A percentile compares a stretch with the other conserved stretches of the same genome.
Evolutionary conservation across 2,329 filamentous ascomycete genomes (phyloP).

Genomic region (Apiospora kogelbergensis): DNA sequence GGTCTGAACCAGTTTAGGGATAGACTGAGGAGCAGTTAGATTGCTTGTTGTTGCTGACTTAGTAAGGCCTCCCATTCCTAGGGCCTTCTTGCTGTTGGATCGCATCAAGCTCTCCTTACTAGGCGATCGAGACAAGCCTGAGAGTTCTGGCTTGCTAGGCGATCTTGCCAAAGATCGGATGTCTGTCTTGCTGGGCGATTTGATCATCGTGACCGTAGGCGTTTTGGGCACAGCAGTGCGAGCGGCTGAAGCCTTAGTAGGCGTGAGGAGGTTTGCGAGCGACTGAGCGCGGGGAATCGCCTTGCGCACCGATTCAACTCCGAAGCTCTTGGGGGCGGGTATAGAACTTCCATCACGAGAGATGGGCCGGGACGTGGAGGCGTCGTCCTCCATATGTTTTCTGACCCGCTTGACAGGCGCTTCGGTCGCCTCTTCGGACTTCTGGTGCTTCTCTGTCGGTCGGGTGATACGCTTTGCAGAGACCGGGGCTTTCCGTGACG

Average conservation of each 20-base stretch:
- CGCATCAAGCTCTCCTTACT: slow-evolving; percentile 48
- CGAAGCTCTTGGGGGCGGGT: slow-evolving; percentile 45
- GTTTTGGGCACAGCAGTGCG: slow-evolving; percentile 56
- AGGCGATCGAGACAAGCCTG: slow-evolving; percentile 33
- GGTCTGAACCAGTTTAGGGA: slow-evolving; percentile 41
- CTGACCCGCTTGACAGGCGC: slow-evolving; percentile 70
- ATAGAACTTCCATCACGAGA: slow-evolving; percentile 53
- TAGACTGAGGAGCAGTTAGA: slow-evolving; percentile 30
- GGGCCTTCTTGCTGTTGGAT: slow-evolving; percentile 33
- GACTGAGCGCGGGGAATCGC: slow-evolving; percentile 45
- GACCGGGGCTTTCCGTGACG: slow-evolving; percentile 33
- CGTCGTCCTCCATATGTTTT: slow-evolving; percentile 66
- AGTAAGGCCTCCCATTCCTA: slow-evolving; percentile 32
- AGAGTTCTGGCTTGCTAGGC: slow-evolving; percentile 46
- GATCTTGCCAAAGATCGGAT: slow-evolving; percentile 39
- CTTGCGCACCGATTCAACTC: slow-evolving; percentile 28
- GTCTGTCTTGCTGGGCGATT: slow-evolving; percentile 53
- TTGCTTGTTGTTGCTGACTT: slow-evolving; percentile 54
- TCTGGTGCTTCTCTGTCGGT: slow-evolving; percentile 21
- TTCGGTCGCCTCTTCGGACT: slow-evolving; percentile 27
- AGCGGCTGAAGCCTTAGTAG: slow-evolving; percentile 73
- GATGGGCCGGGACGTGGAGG: slow-evolving; percentile 61
- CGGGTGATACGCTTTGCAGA: slow-evolving; percentile 27
- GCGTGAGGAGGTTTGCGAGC: slow-evolving; percentile 66
- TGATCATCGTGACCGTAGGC: slow-evolving; percentile 52